Base-by-base conservation (phyloP, 768 basidiomycete genomes). In the Tulasnella sp. region DNA sequence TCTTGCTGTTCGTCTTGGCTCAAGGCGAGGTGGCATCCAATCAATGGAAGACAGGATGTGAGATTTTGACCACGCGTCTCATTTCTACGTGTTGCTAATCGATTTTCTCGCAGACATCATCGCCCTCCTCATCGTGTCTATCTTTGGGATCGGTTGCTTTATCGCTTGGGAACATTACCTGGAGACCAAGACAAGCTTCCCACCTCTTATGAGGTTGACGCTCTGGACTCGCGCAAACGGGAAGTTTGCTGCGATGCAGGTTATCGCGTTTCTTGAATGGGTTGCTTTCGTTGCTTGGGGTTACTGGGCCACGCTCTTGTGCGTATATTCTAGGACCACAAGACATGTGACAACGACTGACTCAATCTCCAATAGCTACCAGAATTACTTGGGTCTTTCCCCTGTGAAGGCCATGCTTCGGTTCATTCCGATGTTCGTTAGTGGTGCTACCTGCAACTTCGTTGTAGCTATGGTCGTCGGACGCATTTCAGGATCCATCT, bases 1-100 rank as follows among this genome's bases (percentile, higher is more conserved):
- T 95, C 0, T 87, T 96, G 80, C 87, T 92, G 10, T 95, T 94
- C 82, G 91, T 91, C 0, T 88, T 96, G 4, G 90, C 91, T 73
- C 89, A 93, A 81, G 93, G 90, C 8, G 87, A 87, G n/a, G 85
- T 87, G 24, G 92, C 90, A 4, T 86, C 88, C 0, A 71, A 89
- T 5, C 88, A 89, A 12, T 95, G 93, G 93, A 85, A 84, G 14
- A 91, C 91, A 5, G 81, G 86, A 6, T 90, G 90, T 91, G 81
- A 79, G 89, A 83, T 18, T 21, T 78, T 19, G 1, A n/a, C 19
- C 48, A 34, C 36, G 8, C 38, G 14, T 5, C 0, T n/a, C 52
- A 52, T n/a, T n/a, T 10, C 3, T n/a, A 21, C n/a, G 6, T 24
- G 52, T 52, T 75, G 77, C 27, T 78, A 72, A 62, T 42, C 2